phyloP scores from a whole-genome alignment of 108 stramenopile genomes.

The Chaetoceros muelleri region DNA sequence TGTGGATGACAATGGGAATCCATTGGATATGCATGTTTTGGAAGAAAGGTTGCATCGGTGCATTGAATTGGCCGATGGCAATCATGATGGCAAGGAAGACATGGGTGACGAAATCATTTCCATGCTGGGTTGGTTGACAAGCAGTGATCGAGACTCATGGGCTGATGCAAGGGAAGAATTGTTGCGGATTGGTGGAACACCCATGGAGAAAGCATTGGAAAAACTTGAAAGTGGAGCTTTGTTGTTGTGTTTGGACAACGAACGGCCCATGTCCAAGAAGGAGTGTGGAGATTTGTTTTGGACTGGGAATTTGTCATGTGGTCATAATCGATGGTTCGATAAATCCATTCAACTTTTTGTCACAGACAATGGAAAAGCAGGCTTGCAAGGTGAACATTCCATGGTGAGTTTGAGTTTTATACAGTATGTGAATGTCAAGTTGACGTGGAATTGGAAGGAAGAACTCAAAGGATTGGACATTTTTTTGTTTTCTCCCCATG shows the following conservation, averaged over 20 bases:
- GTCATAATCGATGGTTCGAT: constrained; percentile 81
- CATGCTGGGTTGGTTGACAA: constrained; percentile 61
- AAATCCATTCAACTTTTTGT: constrained; percentile 80
- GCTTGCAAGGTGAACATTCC: constrained; percentile 73
- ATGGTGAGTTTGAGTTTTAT: no score
- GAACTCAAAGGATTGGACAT: no score
- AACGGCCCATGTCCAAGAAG: constrained; percentile 37
- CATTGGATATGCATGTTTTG: constrained; percentile 36
- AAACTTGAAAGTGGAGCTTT: constrained; percentile 67
- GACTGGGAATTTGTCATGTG: constrained; percentile 34
- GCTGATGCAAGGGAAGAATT: constrained; percentile 55
- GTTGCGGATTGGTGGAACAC: constrained; percentile 42
- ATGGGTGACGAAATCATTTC: constrained; percentile 17
- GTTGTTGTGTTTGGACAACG: constrained; percentile 66
- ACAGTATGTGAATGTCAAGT: no score
- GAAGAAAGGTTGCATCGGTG: constrained; percentile 34
- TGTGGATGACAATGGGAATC: constrained; percentile 31
- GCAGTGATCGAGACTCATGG: constrained; percentile 57
- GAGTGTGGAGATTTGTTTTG: constrained; percentile 44
- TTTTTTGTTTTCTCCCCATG: no score
- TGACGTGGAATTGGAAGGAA: no score
- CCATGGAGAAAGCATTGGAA: constrained; percentile 54
- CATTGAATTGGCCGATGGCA: constrained; percentile 27
- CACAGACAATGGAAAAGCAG: constrained; percentile 76
- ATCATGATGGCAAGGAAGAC: constrained; percentile 13